Percentiles rank a stretch among this genome's conserved stretches.
Evolutionary conservation across 228 moss, liverwort and hornwort genomes (phyloP).

Genomic region (Sphagnum magellanicum): DNA sequence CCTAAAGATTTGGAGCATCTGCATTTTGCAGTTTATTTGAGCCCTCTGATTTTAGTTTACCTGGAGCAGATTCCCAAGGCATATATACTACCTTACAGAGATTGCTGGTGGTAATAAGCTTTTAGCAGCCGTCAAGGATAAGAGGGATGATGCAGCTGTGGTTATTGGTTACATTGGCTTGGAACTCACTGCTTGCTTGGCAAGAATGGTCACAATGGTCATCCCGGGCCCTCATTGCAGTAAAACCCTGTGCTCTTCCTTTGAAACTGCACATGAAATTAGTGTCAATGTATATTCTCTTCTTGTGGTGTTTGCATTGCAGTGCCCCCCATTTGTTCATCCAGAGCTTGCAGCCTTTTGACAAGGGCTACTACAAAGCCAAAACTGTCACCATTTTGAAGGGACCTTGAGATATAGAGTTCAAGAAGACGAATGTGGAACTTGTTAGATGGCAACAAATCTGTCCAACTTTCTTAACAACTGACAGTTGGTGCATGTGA

Average conservation of each 20-base stretch:
- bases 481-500: constrained; percentile 42
- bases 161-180: constrained; percentile 94
- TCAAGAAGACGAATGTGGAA: constrained; percentile 67
- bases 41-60: constrained; percentile 68
- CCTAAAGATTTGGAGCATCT: background rate
- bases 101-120: constrained; percentile 53
- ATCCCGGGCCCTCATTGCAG: constrained; percentile 85
- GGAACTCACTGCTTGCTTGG: constrained; percentile 69
- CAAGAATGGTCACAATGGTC: constrained; percentile 58
- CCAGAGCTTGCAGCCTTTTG: constrained; percentile 77
- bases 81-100: constrained; percentile 76
- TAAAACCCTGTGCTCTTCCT: constrained; percentile 14
- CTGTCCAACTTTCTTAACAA: background rate
- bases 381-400: constrained; percentile 78
- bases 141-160: constrained; percentile 59
- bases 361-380: constrained; percentile 65
- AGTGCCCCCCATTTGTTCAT: constrained; percentile 83
- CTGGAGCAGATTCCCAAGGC: constrained; percentile 82
- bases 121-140: constrained; percentile 51
- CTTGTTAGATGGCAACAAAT: background rate
- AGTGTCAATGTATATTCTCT: too few relatives aligned
- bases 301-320: background rate
- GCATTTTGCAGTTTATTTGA: constrained; percentile 31
- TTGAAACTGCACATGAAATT: background rate
- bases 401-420: constrained; percentile 78